These are phyloP conservation scores for Uronychia binucleata DNA, from an alignment of 73 alveolate genomes.

Conservation along the genomic window DNA sequence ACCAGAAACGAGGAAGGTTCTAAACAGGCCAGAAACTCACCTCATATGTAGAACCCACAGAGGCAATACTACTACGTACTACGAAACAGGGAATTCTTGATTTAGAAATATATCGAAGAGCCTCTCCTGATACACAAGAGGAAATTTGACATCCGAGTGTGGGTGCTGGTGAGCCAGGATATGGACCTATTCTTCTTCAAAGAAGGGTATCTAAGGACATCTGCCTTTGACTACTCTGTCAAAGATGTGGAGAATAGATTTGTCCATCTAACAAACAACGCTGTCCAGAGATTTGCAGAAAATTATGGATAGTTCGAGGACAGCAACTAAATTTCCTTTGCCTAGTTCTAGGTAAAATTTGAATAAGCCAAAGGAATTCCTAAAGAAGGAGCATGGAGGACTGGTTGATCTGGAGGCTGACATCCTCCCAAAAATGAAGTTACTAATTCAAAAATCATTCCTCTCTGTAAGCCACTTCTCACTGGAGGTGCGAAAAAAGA, in stretches of 20 bases:
- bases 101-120: constrained; percentile 62
- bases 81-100: constrained; percentile 4
- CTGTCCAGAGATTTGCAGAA: constrained; percentile 69
- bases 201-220: constrained; percentile 82
- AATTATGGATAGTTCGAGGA: constrained; percentile 77
- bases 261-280: constrained; percentile 80
- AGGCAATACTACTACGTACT: neutral
- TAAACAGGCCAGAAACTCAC: no score
- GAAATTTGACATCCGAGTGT: constrained; percentile 74
- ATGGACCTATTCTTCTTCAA: constrained; percentile 45
- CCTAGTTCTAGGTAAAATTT: constrained; percentile 18
- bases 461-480: constrained; percentile 19
- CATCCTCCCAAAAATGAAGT: constrained; percentile 54
- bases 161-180: constrained; percentile 57
- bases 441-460: constrained; percentile 39
- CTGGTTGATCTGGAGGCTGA: constrained; percentile 16
- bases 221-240: constrained; percentile 55
- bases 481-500: constrained; percentile 1
- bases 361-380: neutral
- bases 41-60: neutral
- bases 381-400: constrained; percentile 12
- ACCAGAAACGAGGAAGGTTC: no score
- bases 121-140: constrained; percentile 70
- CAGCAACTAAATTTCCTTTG: constrained; percentile 68
- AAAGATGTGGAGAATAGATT: constrained; percentile 61